Evolutionary conservation across 2,329 filamentous ascomycete genomes (phyloP), one percentile per base, ranked within the genome.

Genomic region (Alternaria infectoria): DNA sequence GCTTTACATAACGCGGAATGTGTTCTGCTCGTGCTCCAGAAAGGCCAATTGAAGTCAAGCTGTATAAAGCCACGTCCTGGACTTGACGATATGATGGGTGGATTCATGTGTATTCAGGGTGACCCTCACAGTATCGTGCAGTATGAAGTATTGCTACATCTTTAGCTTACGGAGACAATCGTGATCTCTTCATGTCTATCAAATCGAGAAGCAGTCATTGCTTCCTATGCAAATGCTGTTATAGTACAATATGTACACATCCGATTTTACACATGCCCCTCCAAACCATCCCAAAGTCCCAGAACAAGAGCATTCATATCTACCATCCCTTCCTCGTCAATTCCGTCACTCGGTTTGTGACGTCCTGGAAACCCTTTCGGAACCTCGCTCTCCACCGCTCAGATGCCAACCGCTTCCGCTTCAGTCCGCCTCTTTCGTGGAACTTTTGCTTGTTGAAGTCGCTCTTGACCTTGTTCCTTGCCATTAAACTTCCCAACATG

Each of bases 301-400:
- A n/a, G 10, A 36, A 43, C 12, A 46, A 50, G 36, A 11, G 40
- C 15, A 44, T 51, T 3, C 12, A 17, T 7, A n/a, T 66, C 58
- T 83, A 96, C 92, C 93, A 96, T 3, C 93, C 93, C 81, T 96
- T 92, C 76, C 83, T 87, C 71, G 87, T 90, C 81, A 96, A 83
- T 77, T 91, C 86, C 74, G 86, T 83, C 6, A 93, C 91, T 69
- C 91, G 84, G 44, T 73, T 77, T 8, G 92, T 86, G 11, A 88
- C 87, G 6, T 86, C 85, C 77, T 83, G 85, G 80, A 96, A 94
- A 5, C 89, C 90, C 30, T 79, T 77, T 83, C 87, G 89, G 81
- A 95, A 96, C 63, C 88, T 86, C 67, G 70, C 81, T 77, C 87
- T 85, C 90, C 91, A 93, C 65, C 92, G 84, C 83, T 90, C 84